Evolutionary conservation across 1,284 basidiomycete genomes (phyloP).

Genomic region (Wolfiporia cocos): DNA sequence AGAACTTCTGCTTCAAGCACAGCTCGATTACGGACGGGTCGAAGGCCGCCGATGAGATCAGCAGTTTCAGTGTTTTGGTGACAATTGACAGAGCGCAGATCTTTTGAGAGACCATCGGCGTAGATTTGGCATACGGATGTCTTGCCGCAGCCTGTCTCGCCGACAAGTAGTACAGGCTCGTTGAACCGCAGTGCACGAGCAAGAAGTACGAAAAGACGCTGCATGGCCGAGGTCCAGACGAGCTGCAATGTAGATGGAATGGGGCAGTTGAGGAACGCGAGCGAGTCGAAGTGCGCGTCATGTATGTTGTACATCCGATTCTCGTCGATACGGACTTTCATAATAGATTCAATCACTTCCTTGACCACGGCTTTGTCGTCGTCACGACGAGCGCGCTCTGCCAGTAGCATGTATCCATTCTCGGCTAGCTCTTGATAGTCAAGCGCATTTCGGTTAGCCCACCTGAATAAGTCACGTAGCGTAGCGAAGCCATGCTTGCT

Average conservation of each 20-base stretch:
- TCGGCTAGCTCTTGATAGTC: conserved; percentile 92
- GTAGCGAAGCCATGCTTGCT: conserved; percentile 97
- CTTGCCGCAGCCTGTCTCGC: conserved; percentile 97
- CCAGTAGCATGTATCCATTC: conserved; percentile 97
- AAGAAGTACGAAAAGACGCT: conserved; percentile 82
- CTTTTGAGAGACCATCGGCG: conserved; percentile 60
- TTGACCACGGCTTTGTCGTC: conserved; percentile 91
- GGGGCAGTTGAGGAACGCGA: conserved; percentile 49
- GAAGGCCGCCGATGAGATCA: conserved; percentile 91
- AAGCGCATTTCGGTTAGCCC: conserved; percentile 88
- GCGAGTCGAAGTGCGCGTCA: conserved; percentile 36
- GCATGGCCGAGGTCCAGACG: conserved; percentile 94
- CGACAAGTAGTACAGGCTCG: conserved; percentile 96
- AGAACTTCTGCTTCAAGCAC: conserved; percentile 39
- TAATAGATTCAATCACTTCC: conserved; percentile 86
- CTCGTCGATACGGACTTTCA: conserved; percentile 86
- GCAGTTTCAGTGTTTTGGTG: conserved; percentile 99
- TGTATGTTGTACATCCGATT: conserved; percentile 62
- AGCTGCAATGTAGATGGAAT: conserved; percentile 48
- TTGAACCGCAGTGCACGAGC: conserved; percentile 83
- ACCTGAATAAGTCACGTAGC: conserved; percentile 94
- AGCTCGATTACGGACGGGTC: conserved; percentile 84
- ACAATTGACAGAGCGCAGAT: conserved; percentile 82
- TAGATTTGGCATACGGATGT: conserved; percentile 95
- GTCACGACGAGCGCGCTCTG: conserved; percentile 79